Evolutionary conservation across 176 grass and related monocot species (phyloP).

Genomic region (Puccinellia tenuiflora): DNA sequence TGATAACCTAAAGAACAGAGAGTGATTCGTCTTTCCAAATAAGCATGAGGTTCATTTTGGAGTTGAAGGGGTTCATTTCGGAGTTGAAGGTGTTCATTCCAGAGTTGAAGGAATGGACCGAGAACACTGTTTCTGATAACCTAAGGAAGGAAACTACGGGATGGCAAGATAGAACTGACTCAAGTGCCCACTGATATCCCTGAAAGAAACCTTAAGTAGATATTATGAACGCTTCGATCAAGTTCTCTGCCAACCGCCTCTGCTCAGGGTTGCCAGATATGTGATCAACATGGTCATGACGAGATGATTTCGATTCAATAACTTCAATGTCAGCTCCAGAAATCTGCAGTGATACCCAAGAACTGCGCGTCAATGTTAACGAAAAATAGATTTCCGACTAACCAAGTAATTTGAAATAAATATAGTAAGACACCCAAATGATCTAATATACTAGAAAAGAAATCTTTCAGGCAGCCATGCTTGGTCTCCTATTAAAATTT

Average conservation of each 20-base stretch:
- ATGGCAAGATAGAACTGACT: constrained; percentile 9
- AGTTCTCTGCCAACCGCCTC: constrained; percentile 80
- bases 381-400: not conserved
- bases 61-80: no score
- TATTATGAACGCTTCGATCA: constrained; percentile 93
- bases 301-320: constrained; percentile 71
- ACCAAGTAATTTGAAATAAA: not conserved
- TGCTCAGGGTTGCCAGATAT: constrained; percentile 78
- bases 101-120: constrained; percentile 22
- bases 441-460: not conserved
- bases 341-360: constrained; percentile 60
- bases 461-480: not conserved
- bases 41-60: no score
- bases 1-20: constrained; percentile 34
- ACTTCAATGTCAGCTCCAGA: constrained; percentile 83
- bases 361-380: not conserved
- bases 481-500: not conserved
- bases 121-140: constrained; percentile 7
- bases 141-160: constrained; percentile 22
- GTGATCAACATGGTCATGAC: constrained; percentile 73
- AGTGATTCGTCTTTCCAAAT: constrained; percentile 5
- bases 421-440: not conserved
- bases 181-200: constrained; percentile 17
- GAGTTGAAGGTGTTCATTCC: no score
- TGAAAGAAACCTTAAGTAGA: constrained; percentile 52